These are phyloP conservation scores for Populus hybrid DNA, from an alignment of 441 rosid genomes.

Conservation along the genomic window DNA sequence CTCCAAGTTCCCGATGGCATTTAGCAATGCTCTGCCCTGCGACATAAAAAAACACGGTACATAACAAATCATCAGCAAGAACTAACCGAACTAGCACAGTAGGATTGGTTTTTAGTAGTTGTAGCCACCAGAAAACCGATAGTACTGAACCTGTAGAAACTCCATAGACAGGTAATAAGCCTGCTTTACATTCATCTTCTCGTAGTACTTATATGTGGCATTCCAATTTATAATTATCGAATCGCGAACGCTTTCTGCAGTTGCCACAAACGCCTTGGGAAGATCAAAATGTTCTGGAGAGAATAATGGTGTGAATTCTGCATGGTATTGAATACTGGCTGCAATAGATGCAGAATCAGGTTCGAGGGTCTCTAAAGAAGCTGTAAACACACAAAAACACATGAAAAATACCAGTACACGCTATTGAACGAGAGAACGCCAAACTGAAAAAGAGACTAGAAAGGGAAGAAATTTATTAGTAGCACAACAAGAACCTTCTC, in stretches of 20 bases:
- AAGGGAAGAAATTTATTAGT: neutral
- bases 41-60: neutral
- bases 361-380: constrained; percentile 17
- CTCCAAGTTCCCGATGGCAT: constrained; percentile 47
- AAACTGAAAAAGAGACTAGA: neutral
- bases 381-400: constrained; percentile 1
- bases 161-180: constrained; percentile 50
- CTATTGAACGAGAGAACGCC: neutral
- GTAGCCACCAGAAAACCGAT: neutral
- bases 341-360: constrained; percentile 32
- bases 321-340: constrained; percentile 38
- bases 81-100: neutral
- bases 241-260: constrained; percentile 46
- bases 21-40: constrained; percentile 48
- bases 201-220: constrained; percentile 31
- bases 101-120: neutral
- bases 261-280: constrained; percentile 38
- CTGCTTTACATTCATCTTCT: constrained; percentile 38
- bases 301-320: constrained; percentile 41
- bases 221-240: constrained; percentile 44
- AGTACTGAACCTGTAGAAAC: constrained; percentile 33
- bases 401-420: neutral
- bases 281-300: constrained; percentile 38
- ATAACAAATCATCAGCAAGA: neutral
- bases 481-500: constrained; percentile 22